Conservation (phyloP, 2,329 filamentous ascomycete species). For the Cytospora mali region DNA sequence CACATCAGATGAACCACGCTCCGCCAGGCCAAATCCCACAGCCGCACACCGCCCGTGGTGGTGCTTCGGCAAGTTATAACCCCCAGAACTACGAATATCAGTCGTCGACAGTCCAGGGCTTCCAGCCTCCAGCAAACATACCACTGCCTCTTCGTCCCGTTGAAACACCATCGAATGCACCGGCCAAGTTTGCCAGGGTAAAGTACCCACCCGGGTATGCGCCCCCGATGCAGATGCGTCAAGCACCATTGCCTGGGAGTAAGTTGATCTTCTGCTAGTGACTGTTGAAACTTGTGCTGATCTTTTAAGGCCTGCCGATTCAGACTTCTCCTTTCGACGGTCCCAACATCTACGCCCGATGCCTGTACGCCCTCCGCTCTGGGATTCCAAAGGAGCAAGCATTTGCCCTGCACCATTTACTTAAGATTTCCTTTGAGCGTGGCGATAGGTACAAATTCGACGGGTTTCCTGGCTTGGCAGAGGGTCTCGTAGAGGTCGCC, state of each 20-base stretch:
- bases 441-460: conserved; percentile 97
- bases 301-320: conserved; percentile 30
- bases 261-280: conserved; percentile 42
- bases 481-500: conserved; percentile 83
- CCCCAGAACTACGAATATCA: conserved; percentile 58
- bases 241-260: conserved; percentile 57
- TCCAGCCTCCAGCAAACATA: conserved; percentile 67
- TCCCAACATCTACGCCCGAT: conserved; percentile 89
- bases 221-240: conserved; percentile 8
- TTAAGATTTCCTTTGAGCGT: conserved; percentile 92
- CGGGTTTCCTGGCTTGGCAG: conserved; percentile 83
- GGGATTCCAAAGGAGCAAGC: conserved; percentile 79
- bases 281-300: background rate
- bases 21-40: conserved; percentile 35
- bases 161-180: conserved; percentile 73
- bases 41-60: conserved; percentile 39
- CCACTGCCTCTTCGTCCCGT: conserved; percentile 72
- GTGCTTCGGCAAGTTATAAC: conserved; percentile 51
- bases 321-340: conserved; percentile 58
- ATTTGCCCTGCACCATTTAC: conserved; percentile 90
- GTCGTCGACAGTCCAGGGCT: conserved; percentile 65
- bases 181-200: conserved; percentile 64
- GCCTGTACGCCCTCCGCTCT: conserved; percentile 80
- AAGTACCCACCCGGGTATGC: conserved; percentile 48
- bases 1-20: conserved; percentile 22